Base-by-base conservation (phyloP, 2,329 filamentous ascomycete genomes). In the Xenosphaeropsis pyriputrescens region DNA sequence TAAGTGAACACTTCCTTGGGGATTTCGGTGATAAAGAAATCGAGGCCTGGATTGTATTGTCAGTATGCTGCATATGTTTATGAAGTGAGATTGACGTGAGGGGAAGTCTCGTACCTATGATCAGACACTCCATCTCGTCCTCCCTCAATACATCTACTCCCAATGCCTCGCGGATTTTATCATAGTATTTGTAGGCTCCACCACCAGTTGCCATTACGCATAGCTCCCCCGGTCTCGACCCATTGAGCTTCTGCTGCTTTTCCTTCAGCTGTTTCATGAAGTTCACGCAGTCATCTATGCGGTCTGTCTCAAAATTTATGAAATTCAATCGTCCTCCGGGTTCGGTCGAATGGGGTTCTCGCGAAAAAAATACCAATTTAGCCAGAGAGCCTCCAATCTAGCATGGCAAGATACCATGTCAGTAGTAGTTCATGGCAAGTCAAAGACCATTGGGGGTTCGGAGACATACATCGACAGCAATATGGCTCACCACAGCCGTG, bases 1-100 rank as follows among this genome's bases (percentile, higher is more conserved):
- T 96, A 96, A 15, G 86, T 95, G 54, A 98, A 98, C 39, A 98
- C 89, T 61, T 98, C 91, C 48, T 82, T 77, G 15, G 91, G 91
- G 42, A 98, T 96, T 57, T 96, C 88, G 46, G 85, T 93, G 54
- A 96, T 96, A 67, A 98, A 96, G 64, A 96, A 98, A 57, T 98
- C 91, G 32, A 98, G 76, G 11, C 89, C 86, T 85, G 49, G 43
- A 22, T 6, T 37, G 9, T n/a, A 35, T 32, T 40, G 37, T 45
- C 33, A 38, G 32, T 18, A 18, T n/a, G 5, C 7, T n/a, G 5
- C 7, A 7, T 35, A 16, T 35, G 6, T 15, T 18, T 35, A 2
- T 6, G 32, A n/a, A 9, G 9, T 35, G 13, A 18, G 13, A 12
- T 34, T 34, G 31, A 48, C 26, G 37, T 30, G n/a, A n/a, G 29